Percentiles rank a stretch among this genome's conserved stretches.
Evolutionary conservation across 495 filamentous ascomycete species (phyloP).

Genomic region (Tuber aestivum): DNA sequence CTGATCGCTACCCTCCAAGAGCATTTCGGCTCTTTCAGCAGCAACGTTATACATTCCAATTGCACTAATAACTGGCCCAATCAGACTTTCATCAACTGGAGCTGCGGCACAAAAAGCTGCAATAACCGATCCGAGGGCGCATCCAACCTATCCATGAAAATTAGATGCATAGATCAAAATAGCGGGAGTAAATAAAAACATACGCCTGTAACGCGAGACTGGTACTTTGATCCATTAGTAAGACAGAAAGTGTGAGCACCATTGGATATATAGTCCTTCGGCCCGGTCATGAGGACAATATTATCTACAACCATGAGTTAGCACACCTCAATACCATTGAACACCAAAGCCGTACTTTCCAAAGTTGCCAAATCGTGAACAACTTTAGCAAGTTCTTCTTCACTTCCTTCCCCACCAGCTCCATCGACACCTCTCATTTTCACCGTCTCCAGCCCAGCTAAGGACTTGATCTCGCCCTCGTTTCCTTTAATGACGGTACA

Average conservation of each 20-base stretch:
- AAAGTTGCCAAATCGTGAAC: slow-evolving; percentile 57
- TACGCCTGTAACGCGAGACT: slow-evolving; percentile 72
- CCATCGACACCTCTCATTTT: slow-evolving; percentile 82
- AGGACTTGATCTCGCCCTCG: slow-evolving; percentile 77
- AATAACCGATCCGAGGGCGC: slow-evolving; percentile 74
- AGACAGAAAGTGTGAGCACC: slow-evolving; percentile 61
- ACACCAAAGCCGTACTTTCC: slow-evolving; percentile 38
- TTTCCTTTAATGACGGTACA: slow-evolving; percentile 93
- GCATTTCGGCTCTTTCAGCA: slow-evolving; percentile 63
- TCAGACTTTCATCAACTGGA: slow-evolving; percentile 55
- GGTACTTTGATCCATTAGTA: slow-evolving; percentile 68
- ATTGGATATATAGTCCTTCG: slow-evolving; percentile 71
- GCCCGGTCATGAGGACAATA: slow-evolving; percentile 80
- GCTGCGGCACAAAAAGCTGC: slow-evolving; percentile 62
- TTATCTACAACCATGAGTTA: slow-evolving; percentile 43
- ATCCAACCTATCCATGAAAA: slow-evolving; percentile 54
- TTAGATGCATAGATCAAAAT: neutral
- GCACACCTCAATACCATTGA: slow-evolving; percentile 44
- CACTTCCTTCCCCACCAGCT: slow-evolving; percentile 13
- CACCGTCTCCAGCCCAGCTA: slow-evolving; percentile 48
- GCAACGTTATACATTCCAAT: slow-evolving; percentile 79
- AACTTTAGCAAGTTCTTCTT: slow-evolving; percentile 41
- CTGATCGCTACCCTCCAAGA: slow-evolving; percentile 49
- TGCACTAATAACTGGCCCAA: slow-evolving; percentile 62
- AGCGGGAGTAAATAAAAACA: neutral